Evolutionary conservation across 345 rosid species (phyloP).

Genomic region (Eucalyptus marginata): DNA sequence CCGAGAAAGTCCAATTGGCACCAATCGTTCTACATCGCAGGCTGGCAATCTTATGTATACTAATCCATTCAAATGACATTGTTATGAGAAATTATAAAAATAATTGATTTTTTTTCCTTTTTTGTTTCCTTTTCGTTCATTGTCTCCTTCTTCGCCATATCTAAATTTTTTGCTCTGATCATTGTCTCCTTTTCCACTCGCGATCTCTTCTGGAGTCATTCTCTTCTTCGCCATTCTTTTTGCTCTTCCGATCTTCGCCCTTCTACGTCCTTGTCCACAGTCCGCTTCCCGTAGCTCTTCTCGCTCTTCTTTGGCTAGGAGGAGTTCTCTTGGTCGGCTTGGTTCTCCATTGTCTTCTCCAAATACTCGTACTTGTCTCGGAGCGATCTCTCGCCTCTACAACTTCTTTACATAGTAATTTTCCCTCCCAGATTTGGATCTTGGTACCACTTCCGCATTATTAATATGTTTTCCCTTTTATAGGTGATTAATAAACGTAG

Average conservation of each 20-base stretch:
- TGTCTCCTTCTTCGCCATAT: background rate
- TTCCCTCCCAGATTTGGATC: background rate
- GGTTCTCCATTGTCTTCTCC: background rate
- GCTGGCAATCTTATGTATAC: too few species aligned
- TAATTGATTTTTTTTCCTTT: background rate
- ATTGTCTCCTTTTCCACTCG: background rate
- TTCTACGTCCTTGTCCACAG: background rate
- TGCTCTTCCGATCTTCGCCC: background rate
- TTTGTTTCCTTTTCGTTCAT: background rate
- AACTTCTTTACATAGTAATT: slow-evolving; percentile 37
- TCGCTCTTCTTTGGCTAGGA: background rate
- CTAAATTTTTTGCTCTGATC: background rate
- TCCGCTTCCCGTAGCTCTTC: background rate
- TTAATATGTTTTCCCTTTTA: background rate
- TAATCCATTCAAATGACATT: background rate
- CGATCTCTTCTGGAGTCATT: background rate
- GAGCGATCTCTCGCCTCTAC: slow-evolving; percentile 56
- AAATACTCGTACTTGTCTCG: background rate
- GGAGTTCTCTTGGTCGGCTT: background rate
- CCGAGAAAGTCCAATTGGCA: rapidly evolving
- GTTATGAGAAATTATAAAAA: background rate
- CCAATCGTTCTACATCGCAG: too few species aligned
- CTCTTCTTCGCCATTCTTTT: background rate
- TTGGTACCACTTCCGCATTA: background rate
- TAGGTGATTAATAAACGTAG: background rate